Percentiles rank a stretch among this genome's conserved stretches.
phyloP scores from a whole-genome alignment of 495 filamentous ascomycete species.

The Lasiosphaeris hirsuta region DNA sequence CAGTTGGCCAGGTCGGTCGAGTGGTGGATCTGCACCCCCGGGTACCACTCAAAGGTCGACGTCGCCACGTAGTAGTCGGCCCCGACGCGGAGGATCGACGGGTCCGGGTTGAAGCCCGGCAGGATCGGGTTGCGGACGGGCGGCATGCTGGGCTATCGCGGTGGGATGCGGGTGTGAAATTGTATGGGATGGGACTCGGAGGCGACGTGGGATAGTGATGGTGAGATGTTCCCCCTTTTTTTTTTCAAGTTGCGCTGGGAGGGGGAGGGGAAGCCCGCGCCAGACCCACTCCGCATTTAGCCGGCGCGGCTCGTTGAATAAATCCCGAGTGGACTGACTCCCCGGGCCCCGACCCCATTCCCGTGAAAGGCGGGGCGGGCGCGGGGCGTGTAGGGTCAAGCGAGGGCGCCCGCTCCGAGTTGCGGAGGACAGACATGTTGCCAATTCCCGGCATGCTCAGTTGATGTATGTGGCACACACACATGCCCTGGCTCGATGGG shows the following conservation, averaged over 20 bases:
- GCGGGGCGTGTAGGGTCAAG: no score
- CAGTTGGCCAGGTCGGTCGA: constrained; percentile 57
- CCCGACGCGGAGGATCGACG: constrained; percentile 55
- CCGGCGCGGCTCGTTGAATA: constrained; percentile 10
- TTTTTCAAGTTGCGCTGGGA: constrained; percentile 1
- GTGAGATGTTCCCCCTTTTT: background rate
- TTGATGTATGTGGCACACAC: no score
- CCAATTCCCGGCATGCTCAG: no score
- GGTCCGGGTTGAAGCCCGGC: constrained; percentile 62
- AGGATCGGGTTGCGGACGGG: constrained; percentile 56
- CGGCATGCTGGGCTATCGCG: constrained; percentile 34
- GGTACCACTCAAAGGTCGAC: constrained; percentile 62
- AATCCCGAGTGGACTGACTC: background rate
- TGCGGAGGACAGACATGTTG: no score
- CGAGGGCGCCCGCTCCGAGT: no score
- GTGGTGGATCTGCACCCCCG: constrained; percentile 58
- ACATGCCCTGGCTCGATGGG: no score
- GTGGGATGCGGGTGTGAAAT: background rate
- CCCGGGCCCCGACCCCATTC: background rate
- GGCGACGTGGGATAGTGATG: background rate
- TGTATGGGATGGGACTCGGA: background rate
- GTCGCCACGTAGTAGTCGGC: constrained; percentile 61
- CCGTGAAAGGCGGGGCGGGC: no score
- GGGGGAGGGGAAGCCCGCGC: constrained; percentile 4
- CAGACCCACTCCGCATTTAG: constrained; percentile 29